Conservation (phyloP, 2,329 filamentous ascomycete genomes). For the Ciborinia camelliae region DNA sequence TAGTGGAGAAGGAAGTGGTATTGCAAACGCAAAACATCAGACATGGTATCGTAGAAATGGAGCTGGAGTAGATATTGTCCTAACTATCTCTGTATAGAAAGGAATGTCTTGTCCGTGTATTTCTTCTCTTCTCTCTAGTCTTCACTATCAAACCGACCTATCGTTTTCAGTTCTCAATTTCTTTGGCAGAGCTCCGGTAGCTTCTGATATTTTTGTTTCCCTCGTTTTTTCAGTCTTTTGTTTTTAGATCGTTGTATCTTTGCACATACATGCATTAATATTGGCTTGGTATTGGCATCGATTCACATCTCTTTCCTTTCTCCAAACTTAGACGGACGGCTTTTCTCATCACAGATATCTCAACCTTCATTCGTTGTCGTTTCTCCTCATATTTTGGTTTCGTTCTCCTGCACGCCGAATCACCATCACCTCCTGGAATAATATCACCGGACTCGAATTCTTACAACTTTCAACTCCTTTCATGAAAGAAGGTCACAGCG, state of each 20-base stretch:
- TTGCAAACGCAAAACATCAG: not conserved
- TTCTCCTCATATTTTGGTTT: not conserved
- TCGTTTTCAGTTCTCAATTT: slow-evolving; percentile 19
- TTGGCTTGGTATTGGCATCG: not conserved
- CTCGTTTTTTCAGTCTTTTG: slow-evolving; percentile 29
- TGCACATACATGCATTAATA: not conserved
- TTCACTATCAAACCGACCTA: slow-evolving; percentile 34
- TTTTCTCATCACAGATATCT: not conserved
- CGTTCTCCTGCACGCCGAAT: not conserved
- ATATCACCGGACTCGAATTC: not conserved
- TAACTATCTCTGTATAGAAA: slow-evolving; percentile 14
- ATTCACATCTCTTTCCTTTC: not conserved
- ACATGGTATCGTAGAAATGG: not conserved
- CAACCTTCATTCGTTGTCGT: not conserved
- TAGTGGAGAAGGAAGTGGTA: slow-evolving; percentile 19
- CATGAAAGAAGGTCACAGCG: not conserved
- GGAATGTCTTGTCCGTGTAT: slow-evolving; percentile 1
- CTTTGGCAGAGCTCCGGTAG: slow-evolving; percentile 49
- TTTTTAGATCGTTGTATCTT: not conserved
- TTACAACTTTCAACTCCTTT: not conserved
- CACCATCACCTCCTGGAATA: not conserved
- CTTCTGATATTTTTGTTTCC: slow-evolving; percentile 32
- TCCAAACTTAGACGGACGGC: not conserved
- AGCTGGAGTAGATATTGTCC: not conserved
- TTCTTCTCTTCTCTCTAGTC: slow-evolving; percentile 28